Base-by-base conservation (phyloP, 1,139 yeast species). In the Geotrichum phurueaensis region DNA sequence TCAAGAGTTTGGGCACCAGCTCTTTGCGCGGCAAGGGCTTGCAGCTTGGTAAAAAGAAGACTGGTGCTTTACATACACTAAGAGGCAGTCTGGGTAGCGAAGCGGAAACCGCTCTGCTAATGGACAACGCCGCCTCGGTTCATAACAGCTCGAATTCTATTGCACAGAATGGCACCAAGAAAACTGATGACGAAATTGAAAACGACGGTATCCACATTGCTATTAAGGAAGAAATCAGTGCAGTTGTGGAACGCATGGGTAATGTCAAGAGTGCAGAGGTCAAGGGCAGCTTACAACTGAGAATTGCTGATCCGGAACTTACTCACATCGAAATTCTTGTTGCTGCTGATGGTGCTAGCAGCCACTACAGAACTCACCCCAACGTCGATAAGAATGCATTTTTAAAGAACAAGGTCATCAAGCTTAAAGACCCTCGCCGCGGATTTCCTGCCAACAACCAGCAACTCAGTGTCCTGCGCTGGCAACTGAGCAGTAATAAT, bases 401-500 rank as follows among this genome's bases (percentile, higher is more conserved):
- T 74, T 79, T 81, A 54, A 73, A 80, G 27, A 74, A 79, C 36
- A 79, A 82, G 64, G 75, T 82, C 51, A 84, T 94, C 70, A 87
- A 87, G 1, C 82, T 92, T 69, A 89, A 88, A 71, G 96, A 91
- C 71, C 78, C 84, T 60, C 72, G 82, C 51, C 89, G 90, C 70
- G 83, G 91, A 33, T 92, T 94, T 82, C 98, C 98, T 53, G 80
- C 91, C 9, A 90, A 92, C 74, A 96, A 91, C 74, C 94, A 89
- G 71, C 86, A 90, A 61, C 79, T 91, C 66, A 96, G 96, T 61
- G 96, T 94, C 51, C 81, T 94, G 71, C 87, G 97, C 79, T 94
- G 98, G 97, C 73, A 72, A 62, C 65, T 73, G 64, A 64, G 66
- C 15, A 67, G 65, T 33, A 69, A 67, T 43, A 64, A 65, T 47